These are phyloP conservation scores for Exserohilum rostratum DNA, from an alignment of 2,329 filamentous ascomycete genomes.

Conservation along the genomic window DNA sequence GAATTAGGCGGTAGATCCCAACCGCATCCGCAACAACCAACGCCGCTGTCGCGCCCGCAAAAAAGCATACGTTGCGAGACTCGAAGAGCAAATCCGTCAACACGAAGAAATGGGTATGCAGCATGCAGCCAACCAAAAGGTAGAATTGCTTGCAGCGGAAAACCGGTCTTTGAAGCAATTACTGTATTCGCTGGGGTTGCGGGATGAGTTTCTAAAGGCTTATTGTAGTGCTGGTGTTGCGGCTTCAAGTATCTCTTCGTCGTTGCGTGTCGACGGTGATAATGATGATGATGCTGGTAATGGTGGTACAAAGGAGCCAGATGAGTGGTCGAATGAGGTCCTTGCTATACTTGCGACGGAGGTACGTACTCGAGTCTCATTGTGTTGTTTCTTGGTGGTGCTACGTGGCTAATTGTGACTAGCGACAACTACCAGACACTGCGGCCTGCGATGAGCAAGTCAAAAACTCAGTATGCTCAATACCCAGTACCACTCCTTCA, in stretches of 20 bases:
- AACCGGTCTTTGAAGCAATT: conserved; percentile 6
- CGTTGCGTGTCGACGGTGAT: not conserved
- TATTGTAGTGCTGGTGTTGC: conserved; percentile 12
- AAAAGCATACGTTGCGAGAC: conserved; percentile 20
- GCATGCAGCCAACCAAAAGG: not conserved
- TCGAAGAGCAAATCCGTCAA: conserved; percentile 21
- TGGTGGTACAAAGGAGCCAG: too few relatives aligned
- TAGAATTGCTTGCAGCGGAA: conserved; percentile 2
- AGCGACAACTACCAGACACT: not conserved
- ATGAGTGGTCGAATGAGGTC: too few relatives aligned
- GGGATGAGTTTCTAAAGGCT: conserved; percentile 17
- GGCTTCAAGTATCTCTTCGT: not conserved
- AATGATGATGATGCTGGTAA: not conserved
- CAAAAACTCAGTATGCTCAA: not conserved
- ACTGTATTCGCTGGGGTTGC: conserved; percentile 18
- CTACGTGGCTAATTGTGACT: not conserved
- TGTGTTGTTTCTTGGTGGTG: too few relatives aligned
- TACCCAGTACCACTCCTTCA: not conserved
- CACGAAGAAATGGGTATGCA: conserved; percentile 12
- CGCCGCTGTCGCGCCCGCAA: conserved; percentile 20
- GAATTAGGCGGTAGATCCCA: conserved; percentile 16
- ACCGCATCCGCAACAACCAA: conserved; percentile 28
- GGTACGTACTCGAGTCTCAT: too few relatives aligned
- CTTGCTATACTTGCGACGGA: too few relatives aligned
- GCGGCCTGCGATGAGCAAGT: not conserved